These are phyloP conservation scores for Coemansia sp. DNA, from an alignment of 192 early-diverging fungal species.

Conservation along the genomic window DNA sequence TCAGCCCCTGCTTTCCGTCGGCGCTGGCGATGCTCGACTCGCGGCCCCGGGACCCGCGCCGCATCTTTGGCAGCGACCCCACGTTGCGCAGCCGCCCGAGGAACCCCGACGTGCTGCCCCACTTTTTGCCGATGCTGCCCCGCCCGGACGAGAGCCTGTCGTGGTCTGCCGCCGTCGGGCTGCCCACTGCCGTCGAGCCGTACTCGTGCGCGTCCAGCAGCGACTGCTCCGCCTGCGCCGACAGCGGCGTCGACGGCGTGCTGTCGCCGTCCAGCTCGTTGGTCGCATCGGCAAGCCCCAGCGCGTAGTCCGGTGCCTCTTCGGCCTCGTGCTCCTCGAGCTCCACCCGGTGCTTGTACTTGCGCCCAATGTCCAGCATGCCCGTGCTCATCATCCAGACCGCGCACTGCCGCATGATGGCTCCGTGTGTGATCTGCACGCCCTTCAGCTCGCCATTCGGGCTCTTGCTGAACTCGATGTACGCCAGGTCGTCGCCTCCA, in stretches of 20 bases:
- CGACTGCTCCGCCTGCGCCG: constrained; percentile 6
- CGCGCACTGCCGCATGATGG: constrained; percentile 70
- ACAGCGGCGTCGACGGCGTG: constrained; percentile 12
- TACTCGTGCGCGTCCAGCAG: not conserved
- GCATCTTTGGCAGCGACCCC: constrained; percentile 36
- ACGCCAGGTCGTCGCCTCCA: constrained; percentile 63
- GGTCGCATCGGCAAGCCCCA: constrained; percentile 19
- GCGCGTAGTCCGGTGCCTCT: constrained; percentile 16
- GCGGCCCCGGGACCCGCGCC: constrained; percentile 19
- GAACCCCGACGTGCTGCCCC: constrained; percentile 27
- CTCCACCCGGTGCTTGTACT: constrained; percentile 46
- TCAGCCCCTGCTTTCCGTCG: not conserved
- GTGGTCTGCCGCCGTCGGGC: not conserved
- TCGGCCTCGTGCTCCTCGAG: constrained; percentile 26
- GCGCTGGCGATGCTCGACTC: constrained; percentile 8
- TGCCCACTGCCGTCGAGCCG: constrained; percentile 6
- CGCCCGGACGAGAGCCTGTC: constrained; percentile 4
- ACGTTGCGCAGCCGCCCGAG: constrained; percentile 45
- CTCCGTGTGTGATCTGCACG: constrained; percentile 71
- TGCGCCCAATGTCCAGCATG: constrained; percentile 46
- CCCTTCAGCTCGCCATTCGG: constrained; percentile 83
- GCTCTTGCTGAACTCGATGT: constrained; percentile 83
- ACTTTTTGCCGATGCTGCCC: constrained; percentile 27
- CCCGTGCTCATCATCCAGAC: constrained; percentile 46
- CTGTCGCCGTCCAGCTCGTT: constrained; percentile 18